Conservation (phyloP, 495 filamentous ascomycete genomes). For the Talaromyces liani region DNA sequence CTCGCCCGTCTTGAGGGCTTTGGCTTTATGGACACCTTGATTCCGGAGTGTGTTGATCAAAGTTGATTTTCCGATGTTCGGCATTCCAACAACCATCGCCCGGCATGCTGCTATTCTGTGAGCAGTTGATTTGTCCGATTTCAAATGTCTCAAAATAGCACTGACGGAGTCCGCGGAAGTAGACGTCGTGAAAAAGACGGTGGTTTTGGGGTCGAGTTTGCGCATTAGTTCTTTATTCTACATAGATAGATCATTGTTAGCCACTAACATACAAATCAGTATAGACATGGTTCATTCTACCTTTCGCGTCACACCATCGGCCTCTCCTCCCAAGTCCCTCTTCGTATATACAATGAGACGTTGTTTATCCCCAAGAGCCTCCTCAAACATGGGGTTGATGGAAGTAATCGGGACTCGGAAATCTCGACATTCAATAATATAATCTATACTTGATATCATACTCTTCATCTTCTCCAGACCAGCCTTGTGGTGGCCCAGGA, state of each 20-base stretch:
- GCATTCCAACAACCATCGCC: conserved; percentile 90
- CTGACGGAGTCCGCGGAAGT: conserved; percentile 40
- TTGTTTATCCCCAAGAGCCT: conserved; percentile 56
- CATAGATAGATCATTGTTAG: conserved; percentile 3
- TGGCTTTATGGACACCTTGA: conserved; percentile 58
- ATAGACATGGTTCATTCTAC: background rate
- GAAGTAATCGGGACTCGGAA: conserved; percentile 83
- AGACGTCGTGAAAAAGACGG: conserved; percentile 59
- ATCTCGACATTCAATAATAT: conserved; percentile 93
- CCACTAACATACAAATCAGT: background rate
- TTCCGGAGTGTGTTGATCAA: conserved; percentile 79
- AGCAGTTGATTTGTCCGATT: conserved; percentile 32
- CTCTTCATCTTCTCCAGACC: conserved; percentile 83
- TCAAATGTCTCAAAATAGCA: conserved; percentile 50
- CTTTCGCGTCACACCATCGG: conserved; percentile 2
- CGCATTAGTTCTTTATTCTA: conserved; percentile 43
- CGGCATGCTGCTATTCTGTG: conserved; percentile 62
- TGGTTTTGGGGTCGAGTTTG: conserved; percentile 47
- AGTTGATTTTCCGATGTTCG: conserved; percentile 87
- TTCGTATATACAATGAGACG: conserved; percentile 91
- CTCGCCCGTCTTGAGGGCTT: conserved; percentile 74
- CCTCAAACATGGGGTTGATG: conserved; percentile 86
- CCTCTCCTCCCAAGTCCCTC: conserved; percentile 57
- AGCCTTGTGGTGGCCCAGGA: conserved; percentile 85
- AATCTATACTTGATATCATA: conserved; percentile 70